A percentile compares a stretch with the other conserved stretches of the same genome.
Evolutionary conservation across 2,329 filamentous ascomycete species (phyloP).

Genomic region (Mycogone perniciosa): DNA sequence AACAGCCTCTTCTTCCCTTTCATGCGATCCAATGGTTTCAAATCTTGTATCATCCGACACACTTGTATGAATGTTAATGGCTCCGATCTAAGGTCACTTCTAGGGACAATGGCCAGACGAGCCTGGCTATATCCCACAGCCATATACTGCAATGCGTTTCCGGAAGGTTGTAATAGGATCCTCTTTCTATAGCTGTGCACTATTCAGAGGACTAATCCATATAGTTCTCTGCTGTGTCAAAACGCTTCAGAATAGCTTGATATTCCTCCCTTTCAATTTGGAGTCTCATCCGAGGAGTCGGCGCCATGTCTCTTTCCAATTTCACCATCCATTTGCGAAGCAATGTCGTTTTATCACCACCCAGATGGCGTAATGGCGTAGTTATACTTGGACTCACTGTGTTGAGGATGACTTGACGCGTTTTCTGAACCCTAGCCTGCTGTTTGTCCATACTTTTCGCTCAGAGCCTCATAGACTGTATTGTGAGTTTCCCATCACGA

Average conservation of each 20-base stretch:
- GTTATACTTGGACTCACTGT: conserved; percentile 5
- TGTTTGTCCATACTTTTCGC: no score
- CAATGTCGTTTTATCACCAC: not conserved
- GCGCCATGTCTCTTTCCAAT: not conserved
- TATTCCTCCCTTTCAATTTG: conserved; percentile 7
- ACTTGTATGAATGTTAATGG: not conserved
- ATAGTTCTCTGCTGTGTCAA: conserved; percentile 1
- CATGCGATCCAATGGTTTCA: not conserved
- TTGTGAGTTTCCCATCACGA: not conserved
- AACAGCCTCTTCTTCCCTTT: not conserved
- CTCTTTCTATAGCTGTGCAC: conserved; percentile 5
- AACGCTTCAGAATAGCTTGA: conserved; percentile 5
- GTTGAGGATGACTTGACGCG: not conserved
- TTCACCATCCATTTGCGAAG: conserved; percentile 6
- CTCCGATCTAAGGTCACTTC: conserved; percentile 6
- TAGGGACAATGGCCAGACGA: conserved; percentile 5
- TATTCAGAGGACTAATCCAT: conserved; percentile 7
- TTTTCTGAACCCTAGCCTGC: no score
- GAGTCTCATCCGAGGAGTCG: conserved; percentile 6
- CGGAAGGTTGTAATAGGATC: conserved; percentile 5
- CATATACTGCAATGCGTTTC: conserved; percentile 10
- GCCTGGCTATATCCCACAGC: conserved; percentile 8
- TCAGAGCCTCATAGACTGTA: no score
- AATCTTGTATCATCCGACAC: no score
- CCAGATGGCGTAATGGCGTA: not conserved